Base-by-base conservation (phyloP, 2,329 filamentous ascomycete species). In the Parascedosporium putredinis region DNA sequence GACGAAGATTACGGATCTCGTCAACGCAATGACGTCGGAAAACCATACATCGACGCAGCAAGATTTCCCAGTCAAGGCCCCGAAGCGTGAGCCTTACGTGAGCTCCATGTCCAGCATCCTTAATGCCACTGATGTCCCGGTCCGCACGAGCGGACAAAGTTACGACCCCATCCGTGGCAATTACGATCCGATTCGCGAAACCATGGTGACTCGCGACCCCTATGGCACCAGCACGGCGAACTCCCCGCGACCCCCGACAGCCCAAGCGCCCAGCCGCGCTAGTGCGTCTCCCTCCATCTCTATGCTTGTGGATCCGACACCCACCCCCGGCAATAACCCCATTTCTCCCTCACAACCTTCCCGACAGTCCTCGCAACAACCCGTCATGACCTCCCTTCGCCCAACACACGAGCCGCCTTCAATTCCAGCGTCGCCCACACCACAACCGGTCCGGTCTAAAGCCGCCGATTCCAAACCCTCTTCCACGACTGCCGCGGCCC, bases 221-320 rank as follows among this genome's bases (percentile, higher is more conserved):
- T 68, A 71, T 46, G 66, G 67, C 51, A 69, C 70, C 6, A 69
- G 63, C 22, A 61, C 73, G 3, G 62, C 74, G 50, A 70, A 64
- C 22, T 80, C 78, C 6, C 78, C 77, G n/a, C 70, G 74, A 44
- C 63, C 58, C 14, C 9, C 63, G 61, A 49, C 64, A 59, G 48
- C 51, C 16, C 54, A 54, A 14, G 31, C 47, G 34, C 22, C 52
- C 49, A 84, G 85, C 65, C 80, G 85, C 50, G 85, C 87, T n/a
- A 91, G 86, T 62, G 86, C 86, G 34, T 96, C 91, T 4, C 90
- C 91, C 1, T 91, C 91, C 2, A 95, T 96, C 57, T 84, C 88
- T 5, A 95, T 88, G 66, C 76, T 96, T 51, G 87, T 96, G 47
- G 88, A 95, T 57, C 85, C 73, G 8, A 67, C 71, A 43, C 70